A percentile compares a stretch with the other conserved stretches of the same genome.
Conservation (phyloP, 2,329 filamentous ascomycete genomes). For the Aspergillus sojae region DNA sequence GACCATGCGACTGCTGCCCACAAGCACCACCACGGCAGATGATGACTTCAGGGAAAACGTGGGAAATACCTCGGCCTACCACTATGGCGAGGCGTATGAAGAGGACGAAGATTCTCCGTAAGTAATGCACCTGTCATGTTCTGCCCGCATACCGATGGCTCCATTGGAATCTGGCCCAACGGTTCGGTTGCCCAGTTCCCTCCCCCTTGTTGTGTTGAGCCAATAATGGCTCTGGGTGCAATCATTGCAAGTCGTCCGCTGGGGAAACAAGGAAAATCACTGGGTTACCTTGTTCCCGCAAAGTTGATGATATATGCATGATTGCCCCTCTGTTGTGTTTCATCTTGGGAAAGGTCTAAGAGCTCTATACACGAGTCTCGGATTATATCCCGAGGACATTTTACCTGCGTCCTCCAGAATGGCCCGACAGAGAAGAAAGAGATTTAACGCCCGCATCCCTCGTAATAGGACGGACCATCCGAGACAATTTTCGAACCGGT, state of each 20-base stretch:
- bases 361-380: background rate
- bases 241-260: background rate
- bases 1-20: constrained; percentile 51
- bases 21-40: constrained; percentile 39
- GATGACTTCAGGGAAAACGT: constrained; percentile 32
- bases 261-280: background rate
- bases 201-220: constrained; percentile 11
- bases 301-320: background rate
- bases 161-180: constrained; percentile 8
- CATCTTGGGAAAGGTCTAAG: background rate
- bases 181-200: constrained; percentile 1
- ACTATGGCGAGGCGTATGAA: constrained; percentile 29
- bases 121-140: constrained; percentile 27
- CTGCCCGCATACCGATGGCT: constrained; percentile 17
- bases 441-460: constrained; percentile 17
- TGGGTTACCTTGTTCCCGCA: no score
- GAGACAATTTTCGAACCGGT: constrained; percentile 14
- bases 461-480: constrained; percentile 16
- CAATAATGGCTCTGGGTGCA: background rate
- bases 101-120: constrained; percentile 39
- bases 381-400: background rate
- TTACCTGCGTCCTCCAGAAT: background rate
- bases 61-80: constrained; percentile 29
- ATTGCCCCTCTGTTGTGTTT: background rate
- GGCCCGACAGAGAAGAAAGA: constrained; percentile 9